Evolutionary conservation across 805 yeast genomes (phyloP), one percentile per base, ranked within the genome.

Genomic region (Wickerhamomyces strasburgensis): DNA sequence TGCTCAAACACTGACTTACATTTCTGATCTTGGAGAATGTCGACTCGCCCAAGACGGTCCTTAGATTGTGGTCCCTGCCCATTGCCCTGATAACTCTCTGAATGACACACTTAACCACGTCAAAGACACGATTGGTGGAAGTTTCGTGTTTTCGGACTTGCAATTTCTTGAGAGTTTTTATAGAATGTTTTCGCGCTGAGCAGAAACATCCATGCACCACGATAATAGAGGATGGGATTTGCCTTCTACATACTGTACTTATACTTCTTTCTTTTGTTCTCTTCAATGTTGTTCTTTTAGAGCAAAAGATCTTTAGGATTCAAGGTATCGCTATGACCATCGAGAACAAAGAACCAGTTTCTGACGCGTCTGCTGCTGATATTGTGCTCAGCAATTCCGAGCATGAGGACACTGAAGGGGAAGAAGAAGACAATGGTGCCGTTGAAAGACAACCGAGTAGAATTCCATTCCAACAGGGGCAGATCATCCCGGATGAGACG

Each of bases 401-500:
- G 17, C 39, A 46, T 25, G 48, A 47, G 8, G 56, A 51, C 23
- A 44, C 51, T 0, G 54, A 50, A 7, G 33, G 13, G 2, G 55
- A 52, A 28, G 40, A 35, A 8, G 44, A 38, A 14, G 47, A 38
- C 10, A 31, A 28, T 10, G 16, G 28, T 23, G 26, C 28, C 21
- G 27, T 10, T 11, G 25, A 21, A n/a, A n/a, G n/a, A 11, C 25
- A 21, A 11, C 11, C 25, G 7, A 11, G 25, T 21, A 11, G 25
- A 8, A 21, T 21, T 40, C 18, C 38, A 33, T 13, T 43, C 9
- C 33, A 40, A 10, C 47, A 43, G 10, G 55, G 57, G 3, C 43
- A 44, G 14, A 43, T 58, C 11, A 40, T 62, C 6, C 62, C 60
- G 7, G 72, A 66, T 42, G 55, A 57, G 1, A 52, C 57, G 5